Percentiles rank a stretch among this genome's conserved stretches.
Evolutionary conservation across 2,329 filamentous ascomycete genomes (phyloP).

Genomic region (Aplosporella prunicola): DNA sequence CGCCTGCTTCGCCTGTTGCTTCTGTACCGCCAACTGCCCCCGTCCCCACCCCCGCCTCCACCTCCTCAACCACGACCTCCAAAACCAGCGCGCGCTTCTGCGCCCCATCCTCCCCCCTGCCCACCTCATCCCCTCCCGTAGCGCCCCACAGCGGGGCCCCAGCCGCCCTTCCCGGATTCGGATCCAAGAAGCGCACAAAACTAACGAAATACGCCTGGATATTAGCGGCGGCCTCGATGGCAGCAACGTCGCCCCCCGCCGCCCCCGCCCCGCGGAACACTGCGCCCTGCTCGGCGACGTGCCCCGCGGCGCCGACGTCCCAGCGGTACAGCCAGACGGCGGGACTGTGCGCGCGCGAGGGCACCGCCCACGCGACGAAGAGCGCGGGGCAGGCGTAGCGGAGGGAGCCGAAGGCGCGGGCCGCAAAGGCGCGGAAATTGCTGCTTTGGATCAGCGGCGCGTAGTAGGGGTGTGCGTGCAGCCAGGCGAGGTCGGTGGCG

Average conservation of each 20-base stretch:
- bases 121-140: neutral
- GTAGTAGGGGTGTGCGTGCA: slow-evolving; percentile 23
- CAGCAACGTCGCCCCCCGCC: slow-evolving; percentile 19
- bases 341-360: slow-evolving; percentile 19
- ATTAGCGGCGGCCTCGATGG: slow-evolving; percentile 11
- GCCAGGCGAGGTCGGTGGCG: slow-evolving; percentile 16
- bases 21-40: too few relatives aligned
- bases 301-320: slow-evolving; percentile 34
- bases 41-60: too few relatives aligned
- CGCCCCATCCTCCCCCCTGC: neutral
- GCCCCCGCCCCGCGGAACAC: too few relatives aligned
- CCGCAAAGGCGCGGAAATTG: slow-evolving; percentile 24
- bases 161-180: neutral
- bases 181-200: slow-evolving; percentile 20
- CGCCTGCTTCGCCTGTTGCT: too few relatives aligned
- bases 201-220: slow-evolving; percentile 35
- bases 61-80: neutral
- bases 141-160: neutral
- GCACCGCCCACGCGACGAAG: slow-evolving; percentile 21
- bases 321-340: slow-evolving; percentile 40
- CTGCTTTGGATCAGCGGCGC: slow-evolving; percentile 17
- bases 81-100: neutral
- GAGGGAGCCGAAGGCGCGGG: slow-evolving; percentile 38
- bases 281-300: slow-evolving; percentile 28
- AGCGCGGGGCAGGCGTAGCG: slow-evolving; percentile 41